These are phyloP conservation scores for Saccharomyces mikatae DNA, from an alignment of 805 yeast genomes.

Conservation along the genomic window DNA sequence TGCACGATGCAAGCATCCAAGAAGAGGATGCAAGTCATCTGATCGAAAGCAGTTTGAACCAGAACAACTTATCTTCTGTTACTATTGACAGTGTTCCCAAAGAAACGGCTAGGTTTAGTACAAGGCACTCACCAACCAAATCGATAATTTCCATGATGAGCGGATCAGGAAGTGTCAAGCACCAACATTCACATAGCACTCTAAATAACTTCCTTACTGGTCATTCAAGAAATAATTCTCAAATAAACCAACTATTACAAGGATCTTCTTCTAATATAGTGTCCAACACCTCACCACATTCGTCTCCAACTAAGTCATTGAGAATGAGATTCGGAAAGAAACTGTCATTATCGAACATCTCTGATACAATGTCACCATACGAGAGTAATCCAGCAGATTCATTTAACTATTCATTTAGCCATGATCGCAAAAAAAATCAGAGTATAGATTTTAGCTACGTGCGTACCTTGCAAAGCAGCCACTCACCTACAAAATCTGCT, in stretches of 20 bases:
- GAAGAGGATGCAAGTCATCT: constrained; percentile 10
- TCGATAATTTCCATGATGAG: constrained; percentile 26
- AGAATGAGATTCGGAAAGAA: constrained; percentile 25
- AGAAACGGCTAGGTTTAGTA: constrained; percentile 11
- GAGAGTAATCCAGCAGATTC: constrained; percentile 2
- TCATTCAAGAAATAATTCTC: constrained; percentile 21
- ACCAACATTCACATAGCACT: constrained; percentile 13
- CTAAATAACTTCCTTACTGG: constrained; percentile 3
- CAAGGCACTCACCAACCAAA: constrained; percentile 30
- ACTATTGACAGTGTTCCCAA: constrained; percentile 9
- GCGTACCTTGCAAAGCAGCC: constrained; percentile 23
- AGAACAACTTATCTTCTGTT: constrained; percentile 14
- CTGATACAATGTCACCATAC: constrained; percentile 14
- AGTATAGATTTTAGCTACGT: constrained; percentile 29
- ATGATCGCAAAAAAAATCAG: constrained; percentile 18
- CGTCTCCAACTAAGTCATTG: constrained; percentile 25
- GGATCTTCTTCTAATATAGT: constrained; percentile 1
- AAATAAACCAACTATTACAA: constrained; percentile 7
- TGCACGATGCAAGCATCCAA: constrained; percentile 12
- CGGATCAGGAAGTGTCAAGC: constrained; percentile 12
- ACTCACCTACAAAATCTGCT: constrained; percentile 28
- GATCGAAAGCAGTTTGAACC: constrained; percentile 21
- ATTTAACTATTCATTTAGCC: neutral
- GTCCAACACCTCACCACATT: constrained; percentile 13
- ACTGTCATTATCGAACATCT: constrained; percentile 25